Evolutionary conservation across 2,329 filamentous ascomycete genomes (phyloP).

Genomic region (Neofusicoccum sp.): DNA sequence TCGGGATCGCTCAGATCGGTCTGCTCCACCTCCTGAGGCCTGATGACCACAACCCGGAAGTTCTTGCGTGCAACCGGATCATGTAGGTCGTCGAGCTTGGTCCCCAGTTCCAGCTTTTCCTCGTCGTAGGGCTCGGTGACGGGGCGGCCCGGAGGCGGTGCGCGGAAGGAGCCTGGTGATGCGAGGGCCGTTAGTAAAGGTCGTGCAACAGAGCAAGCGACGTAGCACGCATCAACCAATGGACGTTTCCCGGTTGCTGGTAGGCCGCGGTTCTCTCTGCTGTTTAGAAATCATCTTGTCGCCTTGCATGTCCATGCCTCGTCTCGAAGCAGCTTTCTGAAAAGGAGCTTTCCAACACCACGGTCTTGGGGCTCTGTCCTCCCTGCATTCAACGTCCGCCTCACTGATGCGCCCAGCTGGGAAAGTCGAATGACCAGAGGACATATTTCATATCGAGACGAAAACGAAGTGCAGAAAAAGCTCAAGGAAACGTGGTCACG

Average conservation of each 20-base stretch:
- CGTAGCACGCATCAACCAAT: background rate
- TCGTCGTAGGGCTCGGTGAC: slow-evolving; percentile 46
- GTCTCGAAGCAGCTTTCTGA: background rate
- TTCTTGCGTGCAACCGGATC: slow-evolving; percentile 70
- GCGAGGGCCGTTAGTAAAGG: slow-evolving; percentile 47
- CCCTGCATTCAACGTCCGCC: slow-evolving; percentile 1
- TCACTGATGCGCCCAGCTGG: background rate
- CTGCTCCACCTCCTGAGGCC: slow-evolving; percentile 73
- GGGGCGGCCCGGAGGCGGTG: slow-evolving; percentile 50
- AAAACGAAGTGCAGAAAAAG: background rate
- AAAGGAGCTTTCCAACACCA: background rate
- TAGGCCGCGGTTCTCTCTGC: background rate
- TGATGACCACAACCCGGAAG: slow-evolving; percentile 85
- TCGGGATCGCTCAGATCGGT: slow-evolving; percentile 68
- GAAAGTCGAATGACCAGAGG: background rate
- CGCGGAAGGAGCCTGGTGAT: slow-evolving; percentile 60
- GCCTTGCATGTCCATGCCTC: slow-evolving; percentile 7
- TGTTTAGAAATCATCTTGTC: background rate
- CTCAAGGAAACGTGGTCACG: slow-evolving; percentile 20
- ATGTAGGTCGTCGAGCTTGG: slow-evolving; percentile 67
- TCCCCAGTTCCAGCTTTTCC: slow-evolving; percentile 49
- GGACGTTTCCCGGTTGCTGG: slow-evolving; percentile 4
- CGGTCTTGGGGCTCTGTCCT: background rate
- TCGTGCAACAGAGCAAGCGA: background rate
- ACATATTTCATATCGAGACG: background rate